Conservation (phyloP, 208 protist species). For the Leishmania turanica region DNA sequence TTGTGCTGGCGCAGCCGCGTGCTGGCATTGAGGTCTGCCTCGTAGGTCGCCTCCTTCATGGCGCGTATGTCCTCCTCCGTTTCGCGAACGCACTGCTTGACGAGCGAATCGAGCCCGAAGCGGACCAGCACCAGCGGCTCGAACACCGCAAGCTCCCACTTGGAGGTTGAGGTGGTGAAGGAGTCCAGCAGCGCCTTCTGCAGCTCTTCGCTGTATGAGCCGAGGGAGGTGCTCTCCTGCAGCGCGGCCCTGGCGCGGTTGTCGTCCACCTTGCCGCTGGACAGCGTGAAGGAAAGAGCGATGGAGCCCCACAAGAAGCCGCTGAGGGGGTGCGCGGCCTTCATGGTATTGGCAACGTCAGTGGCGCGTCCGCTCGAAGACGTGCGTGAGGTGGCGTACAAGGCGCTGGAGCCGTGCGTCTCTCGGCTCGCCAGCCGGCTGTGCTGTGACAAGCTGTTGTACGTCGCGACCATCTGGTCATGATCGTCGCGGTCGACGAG, state of each 20-base stretch:
- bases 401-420: background rate
- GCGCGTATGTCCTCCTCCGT: slow-evolving; percentile 57
- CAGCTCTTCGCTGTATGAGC: slow-evolving; percentile 46
- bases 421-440: background rate
- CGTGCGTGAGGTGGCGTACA: background rate
- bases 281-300: slow-evolving; percentile 75
- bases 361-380: slow-evolving; percentile 1
- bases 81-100: slow-evolving; percentile 71
- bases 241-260: slow-evolving; percentile 43
- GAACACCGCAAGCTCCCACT: slow-evolving; percentile 66
- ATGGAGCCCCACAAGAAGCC: slow-evolving; percentile 88
- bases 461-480: slow-evolving; percentile 55
- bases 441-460: slow-evolving; percentile 16
- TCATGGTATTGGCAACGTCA: slow-evolving; percentile 29
- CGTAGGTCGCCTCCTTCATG: slow-evolving; percentile 46
- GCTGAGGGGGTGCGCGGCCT: slow-evolving; percentile 50
- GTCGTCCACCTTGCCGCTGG: slow-evolving; percentile 55
- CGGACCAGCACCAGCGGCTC: slow-evolving; percentile 77
- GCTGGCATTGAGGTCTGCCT: slow-evolving; percentile 23
- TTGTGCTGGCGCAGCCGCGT: slow-evolving; percentile 54
- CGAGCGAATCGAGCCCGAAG: slow-evolving; percentile 56
- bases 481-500: slow-evolving; percentile 88
- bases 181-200: slow-evolving; percentile 58
- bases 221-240: slow-evolving; percentile 37
- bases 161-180: slow-evolving; percentile 55